Conservation (phyloP, 2,329 filamentous ascomycete species). For the Penicillium sumatraense region DNA sequence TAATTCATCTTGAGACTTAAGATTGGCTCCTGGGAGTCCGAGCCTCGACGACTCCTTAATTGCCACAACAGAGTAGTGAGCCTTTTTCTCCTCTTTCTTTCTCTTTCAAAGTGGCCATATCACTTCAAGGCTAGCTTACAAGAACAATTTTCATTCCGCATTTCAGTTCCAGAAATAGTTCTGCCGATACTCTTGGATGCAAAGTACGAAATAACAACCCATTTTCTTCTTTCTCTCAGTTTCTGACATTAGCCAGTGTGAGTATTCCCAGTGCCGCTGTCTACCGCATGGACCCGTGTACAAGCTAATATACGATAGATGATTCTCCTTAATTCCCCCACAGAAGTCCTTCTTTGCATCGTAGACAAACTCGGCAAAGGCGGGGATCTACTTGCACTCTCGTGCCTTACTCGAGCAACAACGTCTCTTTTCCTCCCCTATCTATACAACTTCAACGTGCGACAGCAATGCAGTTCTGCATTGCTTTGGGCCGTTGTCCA, state of each 20-base stretch:
- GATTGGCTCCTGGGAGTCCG: not conserved
- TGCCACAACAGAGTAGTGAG: not conserved
- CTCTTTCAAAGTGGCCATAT: not conserved
- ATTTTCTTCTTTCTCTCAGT: not conserved
- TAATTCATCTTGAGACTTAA: not conserved
- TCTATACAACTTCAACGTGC: constrained; percentile 6
- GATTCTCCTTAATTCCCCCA: not conserved
- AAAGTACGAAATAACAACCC: not conserved
- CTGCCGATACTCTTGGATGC: not conserved
- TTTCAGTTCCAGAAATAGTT: not conserved
- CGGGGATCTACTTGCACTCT: constrained; percentile 1
- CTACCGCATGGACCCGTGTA: not conserved
- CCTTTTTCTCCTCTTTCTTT: no score
- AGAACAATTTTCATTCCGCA: not conserved
- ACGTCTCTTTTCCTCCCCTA: not conserved
- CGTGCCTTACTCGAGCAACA: not conserved
- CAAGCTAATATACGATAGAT: not conserved
- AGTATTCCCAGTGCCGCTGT: not conserved
- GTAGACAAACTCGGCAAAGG: not conserved
- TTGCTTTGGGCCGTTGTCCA: not conserved
- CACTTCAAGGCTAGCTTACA: not conserved
- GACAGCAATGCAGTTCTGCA: constrained; percentile 1
- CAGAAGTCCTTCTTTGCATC: constrained; percentile 4
- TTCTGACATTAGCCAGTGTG: not conserved
- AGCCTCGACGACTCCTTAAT: not conserved